Conservation (phyloP, 2,329 filamentous ascomycete species). For the Myriosclerotinia scirpicola region DNA sequence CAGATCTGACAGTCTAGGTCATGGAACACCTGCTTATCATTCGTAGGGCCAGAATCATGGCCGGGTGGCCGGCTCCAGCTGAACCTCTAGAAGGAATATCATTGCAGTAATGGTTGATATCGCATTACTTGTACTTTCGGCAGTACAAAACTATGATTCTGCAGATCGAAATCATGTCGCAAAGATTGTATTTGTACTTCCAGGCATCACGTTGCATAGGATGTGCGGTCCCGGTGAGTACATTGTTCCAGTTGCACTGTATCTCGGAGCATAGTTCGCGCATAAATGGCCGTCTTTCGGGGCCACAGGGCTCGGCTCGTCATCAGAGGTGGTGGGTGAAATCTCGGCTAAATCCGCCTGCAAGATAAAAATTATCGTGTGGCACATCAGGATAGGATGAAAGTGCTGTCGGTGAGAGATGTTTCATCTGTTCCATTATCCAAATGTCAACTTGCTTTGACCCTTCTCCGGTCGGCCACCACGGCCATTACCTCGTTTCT, state of each 20-base stretch:
- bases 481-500: slow-evolving; percentile 34
- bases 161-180: neutral
- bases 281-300: slow-evolving; percentile 17
- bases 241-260: slow-evolving; percentile 12
- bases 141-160: neutral
- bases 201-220: slow-evolving; percentile 17
- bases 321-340: slow-evolving; percentile 14
- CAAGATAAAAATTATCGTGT: slow-evolving; percentile 31
- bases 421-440: slow-evolving; percentile 30
- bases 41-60: slow-evolving; percentile 6
- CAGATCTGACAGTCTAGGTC: slow-evolving; percentile 14
- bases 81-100: slow-evolving; percentile 2
- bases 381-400: slow-evolving; percentile 35
- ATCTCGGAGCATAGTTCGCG: neutral
- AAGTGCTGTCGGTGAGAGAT: slow-evolving; percentile 18
- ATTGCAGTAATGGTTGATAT: slow-evolving; percentile 6
- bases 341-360: slow-evolving; percentile 5
- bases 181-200: slow-evolving; percentile 12
- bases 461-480: slow-evolving; percentile 50
- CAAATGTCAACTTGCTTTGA: slow-evolving; percentile 60
- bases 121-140: slow-evolving; percentile 16
- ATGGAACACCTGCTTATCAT: slow-evolving; percentile 11
- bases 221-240: slow-evolving; percentile 16
- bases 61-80: slow-evolving; percentile 18
- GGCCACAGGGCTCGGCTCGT: slow-evolving; percentile 8